Conservation (phyloP, 2,329 filamentous ascomycete species). For the Diaporthe destruens region DNA sequence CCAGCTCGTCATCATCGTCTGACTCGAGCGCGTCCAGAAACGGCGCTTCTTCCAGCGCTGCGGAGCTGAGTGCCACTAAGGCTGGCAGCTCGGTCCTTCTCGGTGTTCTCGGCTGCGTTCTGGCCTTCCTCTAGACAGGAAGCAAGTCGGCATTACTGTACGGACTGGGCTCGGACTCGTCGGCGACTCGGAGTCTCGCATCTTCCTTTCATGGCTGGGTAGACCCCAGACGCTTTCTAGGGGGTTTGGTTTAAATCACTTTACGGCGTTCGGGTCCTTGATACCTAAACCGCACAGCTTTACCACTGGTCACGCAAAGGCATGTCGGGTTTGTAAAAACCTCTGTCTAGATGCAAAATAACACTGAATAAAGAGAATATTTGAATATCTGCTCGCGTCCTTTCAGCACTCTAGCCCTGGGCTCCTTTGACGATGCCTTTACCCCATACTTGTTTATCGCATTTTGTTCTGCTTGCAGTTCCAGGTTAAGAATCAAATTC, state of each 20-base stretch:
- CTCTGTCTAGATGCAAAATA: not conserved
- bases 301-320: no score
- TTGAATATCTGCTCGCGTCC: not conserved
- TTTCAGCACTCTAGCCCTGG: no score
- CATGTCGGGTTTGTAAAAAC: no score
- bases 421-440: not conserved
- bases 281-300: no score
- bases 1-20: conserved; percentile 14
- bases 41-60: not conserved
- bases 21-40: conserved; percentile 17
- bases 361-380: not conserved
- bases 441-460: not conserved
- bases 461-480: not conserved
- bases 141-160: no score
- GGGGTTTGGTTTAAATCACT: not conserved
- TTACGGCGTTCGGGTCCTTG: conserved; percentile 19
- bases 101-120: not conserved
- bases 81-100: conserved; percentile 4
- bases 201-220: conserved; percentile 10
- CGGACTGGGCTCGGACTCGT: not conserved
- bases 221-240: not conserved
- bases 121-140: not conserved
- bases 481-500: no score
- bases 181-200: not conserved
- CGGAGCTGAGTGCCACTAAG: not conserved